Base-by-base conservation (phyloP, 257 asterid species). In the Plantago major region DNA sequence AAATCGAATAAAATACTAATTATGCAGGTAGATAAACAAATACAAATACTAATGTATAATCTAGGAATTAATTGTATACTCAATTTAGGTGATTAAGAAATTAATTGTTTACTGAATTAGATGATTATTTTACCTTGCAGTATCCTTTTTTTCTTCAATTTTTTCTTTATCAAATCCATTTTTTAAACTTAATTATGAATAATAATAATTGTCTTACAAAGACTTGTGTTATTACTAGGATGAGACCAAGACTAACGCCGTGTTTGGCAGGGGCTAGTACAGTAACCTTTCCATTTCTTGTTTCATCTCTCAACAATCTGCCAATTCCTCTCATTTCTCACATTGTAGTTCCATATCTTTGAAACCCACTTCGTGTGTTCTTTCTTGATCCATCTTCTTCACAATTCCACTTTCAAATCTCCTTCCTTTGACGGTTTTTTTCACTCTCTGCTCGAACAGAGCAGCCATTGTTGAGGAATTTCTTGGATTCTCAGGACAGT, bases 401-500 rank as follows among this genome's bases (percentile, higher is more conserved):
- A 58, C 16, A n/a, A 17, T 58, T 14, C 17, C 26, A 15, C 30
- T 9, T 6, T 10, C 26, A 17, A 58, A 58, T 0, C 13, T 17
- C 40, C 11, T 42, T 42, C 63, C 3, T 11, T 43, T 58, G 16
- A 22, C 11, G 40, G 47, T 7, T 46, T 43, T 5, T 42, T 11
- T 13, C 8, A 10, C 37, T 2, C 26, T 48, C 18, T 13, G 54
- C 10, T n/a, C 10, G 8, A 56, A 13, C 4, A 37, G 43, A 33
- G 46, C 45, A 33, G n/a, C 60, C 33, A 12, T 48, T 63, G 50
- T 37, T 63, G 50, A 13, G 9, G 11, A n/a, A 3, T 42, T 68
- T 43, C 56, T 60, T 45, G 48, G 47, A 67, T 48, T 38, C 17
- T 53, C 52, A 53, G 55, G 33, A 33, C 28, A 37, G 62, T 30